These are phyloP conservation scores for Serpula lacrymans DNA, from an alignment of 768 basidiomycete genomes.

Conservation along the genomic window DNA sequence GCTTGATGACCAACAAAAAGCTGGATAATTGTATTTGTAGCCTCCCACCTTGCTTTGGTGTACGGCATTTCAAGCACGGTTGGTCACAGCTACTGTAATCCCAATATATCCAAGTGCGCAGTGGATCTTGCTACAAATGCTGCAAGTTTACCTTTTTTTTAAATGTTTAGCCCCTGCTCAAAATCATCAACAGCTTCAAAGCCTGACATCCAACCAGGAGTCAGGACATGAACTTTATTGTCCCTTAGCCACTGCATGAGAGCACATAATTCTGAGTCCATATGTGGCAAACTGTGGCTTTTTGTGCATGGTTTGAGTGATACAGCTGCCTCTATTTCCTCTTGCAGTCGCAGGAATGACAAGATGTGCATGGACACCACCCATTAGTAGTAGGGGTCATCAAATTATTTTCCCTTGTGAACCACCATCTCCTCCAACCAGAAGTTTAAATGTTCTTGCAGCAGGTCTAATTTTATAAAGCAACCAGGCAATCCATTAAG, in stretches of 20 bases:
- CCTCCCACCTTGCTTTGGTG: no score
- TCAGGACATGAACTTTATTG: not conserved
- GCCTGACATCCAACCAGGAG: not conserved
- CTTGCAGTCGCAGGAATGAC: conserved; percentile 18
- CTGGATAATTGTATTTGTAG: no score
- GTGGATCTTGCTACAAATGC: no score
- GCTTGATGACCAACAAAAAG: no score
- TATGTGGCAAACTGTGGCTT: not conserved
- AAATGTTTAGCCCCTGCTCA: not conserved
- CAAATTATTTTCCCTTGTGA: conserved; percentile 19
- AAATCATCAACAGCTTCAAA: not conserved
- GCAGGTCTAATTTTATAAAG: conserved; percentile 26
- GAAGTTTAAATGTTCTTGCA: conserved; percentile 29
- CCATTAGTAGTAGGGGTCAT: conserved; percentile 15
- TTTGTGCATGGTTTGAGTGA: not conserved
- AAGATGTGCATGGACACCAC: conserved; percentile 21
- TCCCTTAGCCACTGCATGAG: not conserved
- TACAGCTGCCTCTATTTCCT: conserved; percentile 12
- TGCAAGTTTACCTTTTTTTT: no score
- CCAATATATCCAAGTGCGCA: no score
- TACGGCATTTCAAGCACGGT: no score
- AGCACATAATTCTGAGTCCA: not conserved
- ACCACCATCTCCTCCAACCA: conserved; percentile 17
- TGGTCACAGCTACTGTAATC: no score
- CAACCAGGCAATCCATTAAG: conserved; percentile 15